A percentile compares a stretch with the other conserved stretches of the same genome.
These are phyloP conservation scores for Sphenostylis stenocarpa DNA, from an alignment of 306 rosid genomes.

Conservation along the genomic window DNA sequence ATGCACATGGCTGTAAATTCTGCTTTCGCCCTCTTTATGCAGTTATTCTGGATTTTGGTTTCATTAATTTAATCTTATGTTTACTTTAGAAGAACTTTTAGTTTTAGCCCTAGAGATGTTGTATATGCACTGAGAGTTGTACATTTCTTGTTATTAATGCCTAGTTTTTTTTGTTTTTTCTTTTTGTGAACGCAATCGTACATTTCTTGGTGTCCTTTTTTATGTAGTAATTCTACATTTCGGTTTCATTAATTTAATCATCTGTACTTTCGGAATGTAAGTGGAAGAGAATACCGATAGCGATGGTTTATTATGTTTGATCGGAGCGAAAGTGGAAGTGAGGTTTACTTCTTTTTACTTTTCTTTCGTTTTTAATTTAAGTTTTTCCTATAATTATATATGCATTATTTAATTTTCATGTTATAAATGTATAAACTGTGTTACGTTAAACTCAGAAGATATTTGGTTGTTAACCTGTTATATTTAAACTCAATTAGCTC, in stretches of 20 bases:
- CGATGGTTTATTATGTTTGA: too few relatives aligned
- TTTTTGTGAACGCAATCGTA: too few relatives aligned
- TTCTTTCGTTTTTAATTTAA: too few relatives aligned
- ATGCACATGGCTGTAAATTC: conserved; percentile 47
- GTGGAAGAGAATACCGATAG: too few relatives aligned
- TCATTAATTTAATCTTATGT: background rate
- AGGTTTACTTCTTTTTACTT: too few relatives aligned
- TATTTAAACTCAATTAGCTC: too few relatives aligned
- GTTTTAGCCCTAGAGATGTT: conserved; percentile 27
- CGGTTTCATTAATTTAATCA: background rate
- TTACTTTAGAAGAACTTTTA: background rate
- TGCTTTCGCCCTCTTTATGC: conserved; percentile 16
- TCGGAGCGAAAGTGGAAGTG: too few relatives aligned
- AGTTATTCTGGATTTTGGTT: conserved; percentile 17
- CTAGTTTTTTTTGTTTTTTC: too few relatives aligned
- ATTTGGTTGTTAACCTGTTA: too few relatives aligned
- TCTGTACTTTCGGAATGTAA: too few relatives aligned
- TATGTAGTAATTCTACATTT: background rate
- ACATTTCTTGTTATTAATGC: background rate
- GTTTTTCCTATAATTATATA: background rate
- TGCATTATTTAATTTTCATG: background rate
- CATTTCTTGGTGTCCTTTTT: background rate
- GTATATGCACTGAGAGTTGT: conserved; percentile 6
- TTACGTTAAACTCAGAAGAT: too few relatives aligned
- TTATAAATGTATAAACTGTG: background rate